Evolutionary conservation across 495 filamentous ascomycete species (phyloP).

Genomic region (Penicillium nucicola): DNA sequence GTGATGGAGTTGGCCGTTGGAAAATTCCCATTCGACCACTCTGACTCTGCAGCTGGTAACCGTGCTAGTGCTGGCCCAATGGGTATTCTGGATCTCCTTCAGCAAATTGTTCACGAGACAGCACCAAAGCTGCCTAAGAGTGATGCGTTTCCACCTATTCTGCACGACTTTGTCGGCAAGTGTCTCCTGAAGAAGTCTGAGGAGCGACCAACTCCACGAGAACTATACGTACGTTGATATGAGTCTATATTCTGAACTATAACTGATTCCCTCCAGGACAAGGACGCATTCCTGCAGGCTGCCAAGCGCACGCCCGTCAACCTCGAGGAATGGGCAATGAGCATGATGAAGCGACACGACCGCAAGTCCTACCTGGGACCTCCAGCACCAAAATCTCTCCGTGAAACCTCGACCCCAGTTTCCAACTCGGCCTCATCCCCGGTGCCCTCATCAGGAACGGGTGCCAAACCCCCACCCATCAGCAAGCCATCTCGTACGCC

Average conservation of each 20-base stretch:
- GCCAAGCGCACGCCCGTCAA: conserved; percentile 93
- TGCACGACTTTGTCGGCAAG: conserved; percentile 96
- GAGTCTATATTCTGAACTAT: background rate
- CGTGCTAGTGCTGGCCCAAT: conserved; percentile 72
- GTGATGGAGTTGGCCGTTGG: conserved; percentile 97
- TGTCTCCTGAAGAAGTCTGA: conserved; percentile 87
- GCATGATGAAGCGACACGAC: conserved; percentile 86
- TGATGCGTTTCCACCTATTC: conserved; percentile 89
- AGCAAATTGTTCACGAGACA: conserved; percentile 96
- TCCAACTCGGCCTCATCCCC: conserved; percentile 16
- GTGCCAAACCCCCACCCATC: conserved; percentile 22
- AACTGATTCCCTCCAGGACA: conserved; percentile 55
- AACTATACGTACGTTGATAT: conserved; percentile 56
- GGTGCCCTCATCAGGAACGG: conserved; percentile 13
- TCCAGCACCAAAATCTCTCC: conserved; percentile 47
- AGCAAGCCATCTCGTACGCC: conserved; percentile 51
- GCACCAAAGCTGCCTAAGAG: conserved; percentile 92
- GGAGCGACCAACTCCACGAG: conserved; percentile 83
- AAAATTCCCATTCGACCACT: conserved; percentile 87
- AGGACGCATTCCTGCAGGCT: conserved; percentile 88
- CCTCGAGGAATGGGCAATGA: conserved; percentile 82
- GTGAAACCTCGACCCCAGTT: conserved; percentile 19
- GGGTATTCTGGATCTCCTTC: conserved; percentile 92
- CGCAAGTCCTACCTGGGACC: conserved; percentile 86
- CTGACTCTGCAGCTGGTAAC: conserved; percentile 68